Evolutionary conservation across 345 rosid species (phyloP), one percentile per base, ranked within the genome.

Genomic region (Lenwebbia sp.): DNA sequence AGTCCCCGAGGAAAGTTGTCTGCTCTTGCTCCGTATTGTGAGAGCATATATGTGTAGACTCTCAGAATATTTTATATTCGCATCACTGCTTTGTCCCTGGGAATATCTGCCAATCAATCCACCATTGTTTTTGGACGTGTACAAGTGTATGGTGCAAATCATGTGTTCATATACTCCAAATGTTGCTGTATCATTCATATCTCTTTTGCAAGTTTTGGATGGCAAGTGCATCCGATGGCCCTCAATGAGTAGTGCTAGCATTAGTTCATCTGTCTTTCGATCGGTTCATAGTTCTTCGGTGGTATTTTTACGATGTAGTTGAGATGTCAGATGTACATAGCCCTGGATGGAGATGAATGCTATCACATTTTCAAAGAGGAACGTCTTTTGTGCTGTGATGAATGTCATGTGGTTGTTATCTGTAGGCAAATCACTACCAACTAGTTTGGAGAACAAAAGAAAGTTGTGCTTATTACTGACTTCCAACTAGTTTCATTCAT

Each of bases 1-100:
- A 94, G 84, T 75, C 97, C 83, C 95, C 96, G 25, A 91, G 90
- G 92, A 90, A 93, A 86, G 88, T 92, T 81, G 94, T 94, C 88
- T 96, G 98, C 93, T 92, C 98, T 11, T 96, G 99, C 91, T 89
- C 95, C 88, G 92, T 96, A 88, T 86, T 96, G 89, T 96, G 95
- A 95, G 88, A 89, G 47, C 47, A 37, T 10, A 74, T 70, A 84
- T 74, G 86, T 84, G 86, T 84, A 89, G 88, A 88, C 87, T 86
- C 81, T 87, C 58, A 19, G n/a, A 84, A 86, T 44, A 83, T 49
- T 76, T 81, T 86, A 85, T 76, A 85, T 84, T 82, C 50, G 83
- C 85, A 57, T 86, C 89, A 82, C 87, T 86, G 91, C 91, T 90
- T 89, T 89, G 90, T 40, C 41, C 25, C 25, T 70, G 81, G 81